Conservation (phyloP, 140 eudicot genomes). For the Stevia rebaudiana region DNA sequence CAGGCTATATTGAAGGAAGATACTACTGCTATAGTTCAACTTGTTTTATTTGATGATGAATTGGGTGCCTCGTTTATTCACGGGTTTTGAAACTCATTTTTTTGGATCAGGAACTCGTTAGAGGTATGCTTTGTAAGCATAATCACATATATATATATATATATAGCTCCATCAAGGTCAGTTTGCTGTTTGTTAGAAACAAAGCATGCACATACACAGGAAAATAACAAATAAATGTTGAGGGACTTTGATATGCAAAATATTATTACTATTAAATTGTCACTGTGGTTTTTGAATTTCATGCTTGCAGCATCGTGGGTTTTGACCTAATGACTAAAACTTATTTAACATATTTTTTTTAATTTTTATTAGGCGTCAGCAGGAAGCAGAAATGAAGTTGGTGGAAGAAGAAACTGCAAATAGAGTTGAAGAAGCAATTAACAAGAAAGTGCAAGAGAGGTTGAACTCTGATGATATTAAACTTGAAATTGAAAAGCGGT, state of each 20-base stretch:
- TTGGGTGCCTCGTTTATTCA: slow-evolving; percentile 83
- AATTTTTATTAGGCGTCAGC: slow-evolving; percentile 66
- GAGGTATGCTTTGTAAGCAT: slow-evolving; percentile 96
- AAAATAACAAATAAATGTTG: slow-evolving; percentile 22
- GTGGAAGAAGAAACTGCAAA: slow-evolving; percentile 93
- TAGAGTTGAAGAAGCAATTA: slow-evolving; percentile 74
- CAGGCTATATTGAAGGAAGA: slow-evolving; percentile 94
- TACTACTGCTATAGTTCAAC: slow-evolving; percentile 68
- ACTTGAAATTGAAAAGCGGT: slow-evolving; percentile 57
- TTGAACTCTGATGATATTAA: slow-evolving; percentile 64
- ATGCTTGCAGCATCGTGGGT: slow-evolving; percentile 8
- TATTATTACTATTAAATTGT: slow-evolving; percentile 6
- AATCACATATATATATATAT: slow-evolving; percentile 43
- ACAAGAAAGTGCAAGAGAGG: slow-evolving; percentile 68
- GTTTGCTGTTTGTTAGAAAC: slow-evolving; percentile 46
- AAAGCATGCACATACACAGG: slow-evolving; percentile 13
- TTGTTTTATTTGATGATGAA: slow-evolving; percentile 81
- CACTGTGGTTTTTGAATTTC: not conserved
- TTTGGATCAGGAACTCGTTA: slow-evolving; percentile 82
- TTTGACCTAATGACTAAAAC: slow-evolving; percentile 9
- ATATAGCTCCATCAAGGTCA: slow-evolving; percentile 69
- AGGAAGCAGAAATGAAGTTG: slow-evolving; percentile 74
- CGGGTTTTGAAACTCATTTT: slow-evolving; percentile 78
- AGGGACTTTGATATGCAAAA: slow-evolving; percentile 11
- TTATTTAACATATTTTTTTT: slow-evolving; percentile 19